Evolutionary conservation across 2,329 filamentous ascomycete species (phyloP).

Genomic region (Trichoderma sp.): DNA sequence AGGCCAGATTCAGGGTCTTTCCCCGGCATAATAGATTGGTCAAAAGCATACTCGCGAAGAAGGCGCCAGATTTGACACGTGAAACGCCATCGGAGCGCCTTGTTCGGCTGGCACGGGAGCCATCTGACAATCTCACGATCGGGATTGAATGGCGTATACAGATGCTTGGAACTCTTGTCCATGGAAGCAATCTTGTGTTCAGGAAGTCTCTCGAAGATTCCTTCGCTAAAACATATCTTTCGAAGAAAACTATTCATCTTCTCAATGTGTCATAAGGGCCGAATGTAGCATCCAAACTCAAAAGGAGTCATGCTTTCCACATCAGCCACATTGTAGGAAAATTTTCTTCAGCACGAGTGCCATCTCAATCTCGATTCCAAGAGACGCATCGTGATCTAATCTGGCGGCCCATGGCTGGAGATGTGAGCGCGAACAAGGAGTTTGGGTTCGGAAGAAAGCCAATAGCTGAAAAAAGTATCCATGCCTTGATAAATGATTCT

Average conservation of each 20-base stretch:
- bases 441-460: neutral
- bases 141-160: neutral
- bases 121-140: neutral
- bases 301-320: neutral
- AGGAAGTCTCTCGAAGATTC: neutral
- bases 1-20: neutral
- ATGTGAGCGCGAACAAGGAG: no score
- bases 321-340: no score
- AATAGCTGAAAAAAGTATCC: neutral
- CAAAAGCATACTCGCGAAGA: neutral
- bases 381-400: neutral
- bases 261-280: neutral
- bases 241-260: neutral
- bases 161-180: neutral
- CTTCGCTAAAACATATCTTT: neutral
- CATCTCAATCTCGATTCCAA: neutral
- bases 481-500: neutral
- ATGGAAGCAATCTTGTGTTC: neutral
- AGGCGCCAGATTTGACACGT: neutral
- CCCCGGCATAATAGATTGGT: neutral
- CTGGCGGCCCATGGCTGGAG: neutral
- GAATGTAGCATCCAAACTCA: neutral
- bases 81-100: constrained; percentile 4
- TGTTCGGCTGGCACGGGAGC: neutral
- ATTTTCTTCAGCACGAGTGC: no score